phyloP scores from a whole-genome alignment of 331 rosid genomes.

The Stylosanthes scabra region DNA sequence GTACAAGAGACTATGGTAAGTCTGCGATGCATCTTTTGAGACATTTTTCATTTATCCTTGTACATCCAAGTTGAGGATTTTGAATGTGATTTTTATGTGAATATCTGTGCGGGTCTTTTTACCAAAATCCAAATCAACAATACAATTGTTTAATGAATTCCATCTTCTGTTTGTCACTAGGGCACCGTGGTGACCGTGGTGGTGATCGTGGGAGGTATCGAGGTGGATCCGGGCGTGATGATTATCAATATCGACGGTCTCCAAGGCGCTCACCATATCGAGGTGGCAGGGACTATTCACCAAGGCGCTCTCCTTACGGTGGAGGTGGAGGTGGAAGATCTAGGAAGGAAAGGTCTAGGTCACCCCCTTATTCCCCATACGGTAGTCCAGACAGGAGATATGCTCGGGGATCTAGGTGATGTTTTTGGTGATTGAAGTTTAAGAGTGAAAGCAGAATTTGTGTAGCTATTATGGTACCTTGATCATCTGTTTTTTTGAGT shows the following conservation, averaged over 20 bases:
- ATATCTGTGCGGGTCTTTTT: no score
- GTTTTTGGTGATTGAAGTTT: slow-evolving; percentile 13
- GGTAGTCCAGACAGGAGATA: slow-evolving; percentile 85
- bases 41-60: background rate
- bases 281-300: slow-evolving; percentile 82
- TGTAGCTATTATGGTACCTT: slow-evolving; percentile 8
- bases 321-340: slow-evolving; percentile 66
- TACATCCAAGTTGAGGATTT: background rate
- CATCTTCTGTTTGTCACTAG: slow-evolving; percentile 38
- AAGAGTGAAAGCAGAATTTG: slow-evolving; percentile 6
- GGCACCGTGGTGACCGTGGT: slow-evolving; percentile 50
- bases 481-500: slow-evolving; percentile 15
- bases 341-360: slow-evolving; percentile 89
- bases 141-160: slow-evolving; percentile 11
- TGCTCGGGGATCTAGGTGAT: slow-evolving; percentile 71
- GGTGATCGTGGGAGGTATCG: slow-evolving; percentile 68
- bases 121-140: background rate
- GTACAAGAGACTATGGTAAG: slow-evolving; percentile 83
- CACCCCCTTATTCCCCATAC: slow-evolving; percentile 67
- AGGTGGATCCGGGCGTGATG: slow-evolving; percentile 77
- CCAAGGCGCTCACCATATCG: slow-evolving; percentile 90
- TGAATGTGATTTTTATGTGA: no score
- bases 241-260: slow-evolving; percentile 74
- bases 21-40: background rate
- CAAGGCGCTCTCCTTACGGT: slow-evolving; percentile 70